Evolutionary conservation across 371 early-diverging fungal species (phyloP).

Genomic region (Saksenaea oblongispora): DNA sequence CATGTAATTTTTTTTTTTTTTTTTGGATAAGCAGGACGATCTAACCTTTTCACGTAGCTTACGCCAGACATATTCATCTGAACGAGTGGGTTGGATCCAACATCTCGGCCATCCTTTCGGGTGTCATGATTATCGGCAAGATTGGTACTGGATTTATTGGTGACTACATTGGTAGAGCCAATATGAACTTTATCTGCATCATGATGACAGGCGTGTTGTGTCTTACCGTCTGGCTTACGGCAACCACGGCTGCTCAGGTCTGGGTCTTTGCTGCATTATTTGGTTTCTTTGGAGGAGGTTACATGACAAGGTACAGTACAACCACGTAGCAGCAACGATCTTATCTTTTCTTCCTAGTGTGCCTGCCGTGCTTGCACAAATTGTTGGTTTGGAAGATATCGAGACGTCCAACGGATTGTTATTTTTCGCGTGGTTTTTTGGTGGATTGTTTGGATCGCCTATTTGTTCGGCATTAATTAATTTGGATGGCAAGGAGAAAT

Average conservation of each 20-base stretch:
- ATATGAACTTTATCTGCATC: conserved; percentile 46
- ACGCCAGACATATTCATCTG: conserved; percentile 33
- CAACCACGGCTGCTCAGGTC: conserved; percentile 31
- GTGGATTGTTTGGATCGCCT: conserved; percentile 61
- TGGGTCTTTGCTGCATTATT: conserved; percentile 49
- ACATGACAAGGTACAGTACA: conserved; percentile 38
- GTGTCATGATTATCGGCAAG: conserved; percentile 55
- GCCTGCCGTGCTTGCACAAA: conserved; percentile 53
- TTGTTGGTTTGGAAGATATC: conserved; percentile 52
- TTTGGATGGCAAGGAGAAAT: conserved; percentile 31
- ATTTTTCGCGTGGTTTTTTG: conserved; percentile 58
- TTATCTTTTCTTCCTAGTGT: conserved; percentile 18
- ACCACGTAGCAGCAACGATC: neutral
- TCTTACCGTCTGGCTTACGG: conserved; percentile 41
- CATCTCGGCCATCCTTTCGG: conserved; percentile 51
- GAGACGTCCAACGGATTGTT: conserved; percentile 58
- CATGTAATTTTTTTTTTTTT: conserved; percentile 17
- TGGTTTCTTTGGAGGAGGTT: conserved; percentile 65
- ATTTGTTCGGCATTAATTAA: conserved; percentile 50
- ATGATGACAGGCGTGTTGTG: conserved; percentile 44
- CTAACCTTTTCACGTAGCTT: conserved; percentile 23
- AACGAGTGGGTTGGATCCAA: conserved; percentile 36
- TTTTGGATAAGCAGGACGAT: neutral
- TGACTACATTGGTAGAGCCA: conserved; percentile 63
- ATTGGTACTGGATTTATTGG: conserved; percentile 52